These are phyloP conservation scores for Paralagenidium karlingii DNA, from an alignment of 352 stramenopile species.

Conservation along the genomic window DNA sequence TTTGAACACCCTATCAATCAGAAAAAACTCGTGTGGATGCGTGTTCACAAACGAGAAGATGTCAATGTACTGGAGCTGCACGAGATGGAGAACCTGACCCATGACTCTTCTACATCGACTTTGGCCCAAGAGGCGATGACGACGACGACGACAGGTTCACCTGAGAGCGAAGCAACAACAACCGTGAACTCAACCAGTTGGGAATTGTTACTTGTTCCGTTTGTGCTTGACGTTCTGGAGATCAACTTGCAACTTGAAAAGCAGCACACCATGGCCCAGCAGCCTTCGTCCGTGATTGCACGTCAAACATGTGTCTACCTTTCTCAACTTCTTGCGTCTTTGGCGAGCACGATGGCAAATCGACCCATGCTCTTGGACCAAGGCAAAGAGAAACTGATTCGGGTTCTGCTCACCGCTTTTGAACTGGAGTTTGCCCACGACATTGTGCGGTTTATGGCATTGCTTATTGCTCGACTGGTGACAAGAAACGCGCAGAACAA, in stretches of 20 bases:
- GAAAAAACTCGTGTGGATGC: conserved; percentile 12
- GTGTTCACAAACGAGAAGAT: no score
- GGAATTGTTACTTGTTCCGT: no score
- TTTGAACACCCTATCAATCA: conserved; percentile 35
- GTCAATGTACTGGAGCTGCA: no score
- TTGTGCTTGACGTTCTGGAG: no score
- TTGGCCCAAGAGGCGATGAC: no score
- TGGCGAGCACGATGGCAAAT: conserved; percentile 1
- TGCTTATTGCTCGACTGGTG: conserved; percentile 38
- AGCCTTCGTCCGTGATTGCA: background rate
- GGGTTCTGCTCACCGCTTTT: conserved; percentile 18
- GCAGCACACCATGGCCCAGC: background rate
- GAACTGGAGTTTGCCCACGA: conserved; percentile 41
- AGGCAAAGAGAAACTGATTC: conserved; percentile 17
- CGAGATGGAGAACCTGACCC: no score
- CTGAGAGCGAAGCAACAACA: no score
- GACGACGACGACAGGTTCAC: no score
- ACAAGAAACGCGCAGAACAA: conserved; percentile 59
- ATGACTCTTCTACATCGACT: no score
- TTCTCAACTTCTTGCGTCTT: background rate
- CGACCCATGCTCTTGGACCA: conserved; percentile 7
- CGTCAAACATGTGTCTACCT: background rate
- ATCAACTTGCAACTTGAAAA: background rate
- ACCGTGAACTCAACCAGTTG: no score
- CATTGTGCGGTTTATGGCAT: conserved; percentile 36